Evolutionary conservation across 2,329 filamentous ascomycete species (phyloP), one percentile per base, ranked within the genome.

Genomic region (Fusarium buxicola): DNA sequence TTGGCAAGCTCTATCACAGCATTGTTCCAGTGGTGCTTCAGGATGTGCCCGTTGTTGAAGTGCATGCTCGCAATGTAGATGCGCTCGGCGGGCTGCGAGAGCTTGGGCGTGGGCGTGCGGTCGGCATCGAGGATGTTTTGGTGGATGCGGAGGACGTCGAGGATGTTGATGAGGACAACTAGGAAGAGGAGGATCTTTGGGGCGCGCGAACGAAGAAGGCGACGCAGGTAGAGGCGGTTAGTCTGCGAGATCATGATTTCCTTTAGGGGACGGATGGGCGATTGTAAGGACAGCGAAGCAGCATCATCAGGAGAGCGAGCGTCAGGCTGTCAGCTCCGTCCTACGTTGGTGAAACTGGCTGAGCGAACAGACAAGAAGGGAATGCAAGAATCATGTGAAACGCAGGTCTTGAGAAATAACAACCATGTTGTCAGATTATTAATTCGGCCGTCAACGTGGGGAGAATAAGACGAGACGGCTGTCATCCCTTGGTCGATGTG

Each of bases 41-140:
- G 79, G 21, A 91, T 77, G 2, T 73, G 71, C 57, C 84, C 89
- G 61, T 86, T 86, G 68, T 90, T 91, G 82, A 88, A 91, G 69
- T 90, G 88, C 71, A 89, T 86, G 59, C 85, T 86, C 5, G 88
- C 86, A 58, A 92, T 90, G 76, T 86, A 92, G 60, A 92, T 82
- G 61, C 78, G 76, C 68, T 79, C 75, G 43, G 60, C 66, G 18
- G 65, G 71, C 39, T 72, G 70, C 50, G 66, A 71, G 41, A 72
- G 65, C 49, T 68, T 61, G 39, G 67, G 63, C 16, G 60, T 48
- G 44, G 55, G 50, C 31, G 68, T 54, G 27, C 54, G 69, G 49
- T 74, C 66, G 55, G 70, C 69, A 63, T 69, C 60, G 63, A 69
- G 54, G 16, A 79, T 72, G 25, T 72, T 69, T 35, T 66, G 68